phyloP scores from a whole-genome alignment of 192 early-diverging fungal genomes.

The Backusella tarrabulga region DNA sequence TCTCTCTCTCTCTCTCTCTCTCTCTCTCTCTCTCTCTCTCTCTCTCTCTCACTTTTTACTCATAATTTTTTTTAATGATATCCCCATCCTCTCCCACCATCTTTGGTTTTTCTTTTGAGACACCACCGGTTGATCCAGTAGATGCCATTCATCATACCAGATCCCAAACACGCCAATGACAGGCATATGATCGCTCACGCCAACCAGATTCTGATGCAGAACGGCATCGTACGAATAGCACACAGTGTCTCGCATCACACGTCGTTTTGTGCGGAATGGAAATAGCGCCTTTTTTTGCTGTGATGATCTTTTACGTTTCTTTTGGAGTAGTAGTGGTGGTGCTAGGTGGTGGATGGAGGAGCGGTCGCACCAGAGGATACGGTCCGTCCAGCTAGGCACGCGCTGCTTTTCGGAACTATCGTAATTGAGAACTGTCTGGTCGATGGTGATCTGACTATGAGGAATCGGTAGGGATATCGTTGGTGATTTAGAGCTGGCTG shows the following conservation, averaged over 20 bases:
- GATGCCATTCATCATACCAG: conserved; percentile 35
- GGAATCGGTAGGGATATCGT: background rate
- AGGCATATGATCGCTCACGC: conserved; percentile 51
- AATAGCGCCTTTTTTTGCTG: background rate
- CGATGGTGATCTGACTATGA: background rate
- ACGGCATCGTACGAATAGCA: conserved; percentile 26
- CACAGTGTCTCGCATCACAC: background rate
- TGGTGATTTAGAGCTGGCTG: background rate
- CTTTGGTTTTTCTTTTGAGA: background rate
- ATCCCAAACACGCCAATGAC: conserved; percentile 51
- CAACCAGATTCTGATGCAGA: conserved; percentile 31
- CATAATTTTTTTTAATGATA: background rate
- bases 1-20: too few species aligned
- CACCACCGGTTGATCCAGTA: background rate
- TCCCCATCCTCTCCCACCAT: background rate
- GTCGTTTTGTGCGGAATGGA: background rate
- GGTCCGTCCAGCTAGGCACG: conserved; percentile 50
- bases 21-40: too few species aligned
- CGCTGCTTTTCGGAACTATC: conserved; percentile 46
- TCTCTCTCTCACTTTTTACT: background rate
- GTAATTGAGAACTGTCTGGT: conserved; percentile 15
- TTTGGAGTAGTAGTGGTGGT: background rate
- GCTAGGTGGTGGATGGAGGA: background rate
- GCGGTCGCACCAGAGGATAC: conserved; percentile 43
- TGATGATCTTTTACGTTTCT: background rate